Evolutionary conservation across 176 grass and related monocot species (phyloP), one percentile per base, ranked within the genome.

Genomic region (Oryza nivara): DNA sequence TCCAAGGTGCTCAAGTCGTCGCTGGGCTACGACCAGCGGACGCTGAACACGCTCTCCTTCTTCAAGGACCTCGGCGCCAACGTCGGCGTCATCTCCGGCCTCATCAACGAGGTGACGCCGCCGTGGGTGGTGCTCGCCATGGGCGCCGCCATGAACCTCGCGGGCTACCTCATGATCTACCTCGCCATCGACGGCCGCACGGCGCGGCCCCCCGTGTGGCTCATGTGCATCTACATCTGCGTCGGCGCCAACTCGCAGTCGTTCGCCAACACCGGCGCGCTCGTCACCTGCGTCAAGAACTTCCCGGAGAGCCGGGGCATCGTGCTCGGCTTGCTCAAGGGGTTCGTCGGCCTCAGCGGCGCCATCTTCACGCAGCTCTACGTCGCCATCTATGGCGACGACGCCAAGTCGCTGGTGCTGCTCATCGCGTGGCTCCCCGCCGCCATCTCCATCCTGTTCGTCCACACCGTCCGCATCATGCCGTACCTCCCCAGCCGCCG

Each of bases 331-430:
- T 34, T 97, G 34, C 80, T 90, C 41, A 97, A 94, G 51, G 94
- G 89, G 0, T 97, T 85, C 71, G 89, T 94, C 0, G 92, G 94
- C 0, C 88, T 94, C 76, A 97, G 94, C 84, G 90, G 94, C 36
- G 91, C 94, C 22, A 79, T 94, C 48, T 89, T 94, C 76, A 89
- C 94, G 22, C 92, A 94, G 75, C 32, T 94, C n/a, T 92, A 94
- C 75, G 80, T 94, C 3, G 67, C 14, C 67, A 3, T 17, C 28
- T 3, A 17, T 15, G 32, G 3, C 1, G 63, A 69, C n/a, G 76
- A 44, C 43, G 43, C 43, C 43, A 44, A 44, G 43, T 44, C 43
- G 43, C 9, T 44, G 9, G 43, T 44, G 43, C 43, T 44, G 43
- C 43, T 44, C 43, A 44, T 44, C 43, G 43, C 43, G 9, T 44